Base-by-base conservation (phyloP, 305 asterid genomes). In the Solanum hybrid region DNA sequence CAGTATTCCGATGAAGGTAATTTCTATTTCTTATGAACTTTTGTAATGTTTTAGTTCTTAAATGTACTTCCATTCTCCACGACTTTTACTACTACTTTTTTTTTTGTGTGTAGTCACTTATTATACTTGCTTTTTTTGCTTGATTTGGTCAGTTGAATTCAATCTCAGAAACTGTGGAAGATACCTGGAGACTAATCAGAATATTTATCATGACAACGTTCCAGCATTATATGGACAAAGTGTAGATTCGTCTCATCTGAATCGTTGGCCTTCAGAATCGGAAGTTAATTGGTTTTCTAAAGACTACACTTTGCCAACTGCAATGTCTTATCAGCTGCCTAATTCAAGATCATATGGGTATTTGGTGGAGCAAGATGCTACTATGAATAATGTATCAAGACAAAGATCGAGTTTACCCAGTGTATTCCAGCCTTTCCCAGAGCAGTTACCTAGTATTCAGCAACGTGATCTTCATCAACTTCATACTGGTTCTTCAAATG, bases 371-470 rank as follows among this genome's bases (percentile, higher is more conserved):
- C 91, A 91, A 51, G 86, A 90, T 38, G 90, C 87, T 68, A 37
- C 65, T 87, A 90, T 87, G 33, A 75, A 81, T 70, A 20, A 76
- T 86, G 88, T 87, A 65, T 81, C 89, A 39, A 86, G 86, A 22
- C 89, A 87, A 68, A 38, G 45, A 45, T 79, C 93, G 89, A 89
- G 73, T 38, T 11, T 89, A 91, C 78, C 89, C 72, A 89, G 80
- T 78, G 9, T 34, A 61, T 57, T 82, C 76, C 86, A 81, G 39
- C 81, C 92, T 17, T 32, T 57, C 65, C 92, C 77, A 41, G 90
- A 87, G 84, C 89, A 93, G 73, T 89, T 84, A 38, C 37, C 83
- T 90, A 87, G 61, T 75, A 90, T 82, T 90, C 93, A 90, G 41
- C 88, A 81, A 84, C 7, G 11, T 20, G 76, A 51, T 51, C 61